Conservation (phyloP, 768 basidiomycete genomes). For the Lactifluus volemus region DNA sequence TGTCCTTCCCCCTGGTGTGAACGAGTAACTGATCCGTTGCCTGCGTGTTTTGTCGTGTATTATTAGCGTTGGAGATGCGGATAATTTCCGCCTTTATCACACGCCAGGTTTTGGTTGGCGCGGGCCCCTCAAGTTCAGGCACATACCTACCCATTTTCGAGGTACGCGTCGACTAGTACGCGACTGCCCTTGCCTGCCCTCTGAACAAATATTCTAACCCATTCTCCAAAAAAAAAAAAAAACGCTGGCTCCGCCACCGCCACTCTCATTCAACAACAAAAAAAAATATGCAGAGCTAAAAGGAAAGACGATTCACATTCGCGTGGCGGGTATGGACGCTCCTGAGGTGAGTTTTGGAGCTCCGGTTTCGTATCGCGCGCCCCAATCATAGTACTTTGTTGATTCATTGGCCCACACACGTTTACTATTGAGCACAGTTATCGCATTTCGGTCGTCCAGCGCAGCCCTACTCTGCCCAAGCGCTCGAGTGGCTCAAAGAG, state of each 20-base stretch:
- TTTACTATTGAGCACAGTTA: constrained; percentile 27
- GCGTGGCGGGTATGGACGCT: constrained; percentile 87
- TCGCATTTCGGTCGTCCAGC: constrained; percentile 76
- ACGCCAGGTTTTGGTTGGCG: constrained; percentile 70
- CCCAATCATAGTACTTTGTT: no score
- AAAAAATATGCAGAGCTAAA: constrained; percentile 51
- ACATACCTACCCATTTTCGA: constrained; percentile 49
- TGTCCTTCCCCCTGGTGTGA: no score
- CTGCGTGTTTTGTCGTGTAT: background rate
- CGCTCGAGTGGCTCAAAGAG: constrained; percentile 59
- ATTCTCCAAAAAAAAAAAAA: background rate
- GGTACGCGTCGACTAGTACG: constrained; percentile 30
- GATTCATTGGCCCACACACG: background rate
- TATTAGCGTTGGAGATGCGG: constrained; percentile 73
- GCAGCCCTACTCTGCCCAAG: constrained; percentile 70
- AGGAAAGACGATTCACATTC: constrained; percentile 76
- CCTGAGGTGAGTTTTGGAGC: constrained; percentile 59
- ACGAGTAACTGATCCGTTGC: background rate
- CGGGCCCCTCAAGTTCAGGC: constrained; percentile 63
- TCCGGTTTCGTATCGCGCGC: background rate
- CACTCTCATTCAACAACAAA: background rate
- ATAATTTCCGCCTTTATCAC: constrained; percentile 85
- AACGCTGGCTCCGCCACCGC: no score
- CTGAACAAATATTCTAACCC: background rate
- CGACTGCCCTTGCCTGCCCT: background rate